phyloP scores from a whole-genome alignment of 2,329 filamentous ascomycete genomes.

The Ophiostoma perfectum region DNA sequence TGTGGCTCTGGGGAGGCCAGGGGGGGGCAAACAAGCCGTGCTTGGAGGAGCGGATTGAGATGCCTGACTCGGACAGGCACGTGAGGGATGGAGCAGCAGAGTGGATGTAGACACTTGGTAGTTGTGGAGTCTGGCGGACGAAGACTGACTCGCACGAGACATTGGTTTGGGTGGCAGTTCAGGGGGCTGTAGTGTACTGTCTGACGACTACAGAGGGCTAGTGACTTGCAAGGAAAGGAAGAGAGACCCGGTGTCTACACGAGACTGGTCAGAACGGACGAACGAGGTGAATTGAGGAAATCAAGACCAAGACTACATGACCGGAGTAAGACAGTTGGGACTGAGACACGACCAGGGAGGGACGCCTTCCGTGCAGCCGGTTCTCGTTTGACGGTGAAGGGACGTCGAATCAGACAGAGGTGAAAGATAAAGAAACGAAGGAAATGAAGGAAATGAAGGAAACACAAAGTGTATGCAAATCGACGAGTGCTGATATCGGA shows the following conservation, averaged over 20 bases:
- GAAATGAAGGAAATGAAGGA: background rate
- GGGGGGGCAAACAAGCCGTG: too few relatives aligned
- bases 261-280: too few relatives aligned
- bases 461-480: background rate
- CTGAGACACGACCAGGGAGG: background rate
- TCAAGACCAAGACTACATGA: too few relatives aligned
- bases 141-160: slow-evolving; percentile 1
- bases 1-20: too few relatives aligned
- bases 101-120: background rate
- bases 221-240: too few relatives aligned
- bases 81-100: slow-evolving; percentile 2
- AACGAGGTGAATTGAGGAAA: too few relatives aligned
- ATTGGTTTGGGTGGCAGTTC: background rate
- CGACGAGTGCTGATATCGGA: too few relatives aligned
- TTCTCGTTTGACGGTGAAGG: background rate
- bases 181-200: too few relatives aligned
- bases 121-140: background rate
- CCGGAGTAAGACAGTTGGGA: too few relatives aligned
- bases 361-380: background rate
- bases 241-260: too few relatives aligned
- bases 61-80: slow-evolving; percentile 3
- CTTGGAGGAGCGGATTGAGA: background rate
- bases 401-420: slow-evolving; percentile 6
- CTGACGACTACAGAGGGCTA: too few relatives aligned
- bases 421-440: background rate